Evolutionary conservation across 2,329 filamentous ascomycete species (phyloP).

Genomic region (Fusarium sambucinum): DNA sequence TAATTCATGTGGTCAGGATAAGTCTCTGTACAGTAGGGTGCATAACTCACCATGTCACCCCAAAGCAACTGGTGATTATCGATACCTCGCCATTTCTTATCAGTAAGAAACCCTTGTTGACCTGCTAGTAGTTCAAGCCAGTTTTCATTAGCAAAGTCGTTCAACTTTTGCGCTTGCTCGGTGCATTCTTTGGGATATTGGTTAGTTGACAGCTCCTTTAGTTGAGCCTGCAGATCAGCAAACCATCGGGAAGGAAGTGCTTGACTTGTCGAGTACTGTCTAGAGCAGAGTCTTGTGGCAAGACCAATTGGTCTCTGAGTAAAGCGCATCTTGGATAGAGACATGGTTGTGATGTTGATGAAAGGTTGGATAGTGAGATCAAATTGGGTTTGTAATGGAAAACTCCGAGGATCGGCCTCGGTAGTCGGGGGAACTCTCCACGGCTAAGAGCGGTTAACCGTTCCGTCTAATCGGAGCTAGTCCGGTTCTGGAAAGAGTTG

Average conservation of each 20-base stretch:
- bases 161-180: not conserved
- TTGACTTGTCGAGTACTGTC: not conserved
- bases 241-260: slow-evolving; percentile 29
- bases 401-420: slow-evolving; percentile 5
- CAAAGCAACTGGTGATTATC: slow-evolving; percentile 31
- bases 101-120: slow-evolving; percentile 20
- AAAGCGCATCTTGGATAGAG: not conserved
- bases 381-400: not conserved
- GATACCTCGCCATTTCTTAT: slow-evolving; percentile 27
- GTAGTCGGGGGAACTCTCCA: not conserved
- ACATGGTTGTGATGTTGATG: slow-evolving; percentile 1
- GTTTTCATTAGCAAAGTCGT: not conserved
- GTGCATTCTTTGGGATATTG: slow-evolving; percentile 5
- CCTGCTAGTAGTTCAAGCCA: slow-evolving; percentile 32
- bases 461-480: not conserved
- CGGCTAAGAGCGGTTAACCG: not conserved
- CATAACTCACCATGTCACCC: slow-evolving; percentile 34
- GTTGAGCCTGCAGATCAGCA: slow-evolving; percentile 18
- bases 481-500: not conserved
- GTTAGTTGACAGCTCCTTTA: not conserved
- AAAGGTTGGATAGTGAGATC: not conserved
- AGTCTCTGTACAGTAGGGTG: not conserved
- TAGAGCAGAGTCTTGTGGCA: not conserved
- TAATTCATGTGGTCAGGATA: not conserved
- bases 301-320: not conserved